Percentiles rank a stretch among this genome's conserved stretches.
Conservation (phyloP, 805 yeast species). For the Yarrowia phangngaensis region DNA sequence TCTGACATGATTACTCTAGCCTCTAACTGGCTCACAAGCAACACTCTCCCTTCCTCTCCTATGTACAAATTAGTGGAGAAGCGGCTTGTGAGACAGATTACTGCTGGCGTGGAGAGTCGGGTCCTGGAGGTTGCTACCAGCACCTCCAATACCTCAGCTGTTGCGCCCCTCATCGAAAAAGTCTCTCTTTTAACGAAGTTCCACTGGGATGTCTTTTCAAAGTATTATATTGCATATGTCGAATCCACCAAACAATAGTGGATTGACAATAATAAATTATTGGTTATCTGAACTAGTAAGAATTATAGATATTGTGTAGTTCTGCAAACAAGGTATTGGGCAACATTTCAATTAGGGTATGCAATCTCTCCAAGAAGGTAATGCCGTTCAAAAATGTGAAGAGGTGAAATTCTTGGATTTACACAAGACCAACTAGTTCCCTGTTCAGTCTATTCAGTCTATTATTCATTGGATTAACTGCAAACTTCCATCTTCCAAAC, state of each 20-base stretch:
- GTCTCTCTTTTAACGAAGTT: constrained; percentile 63
- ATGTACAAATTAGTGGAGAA: constrained; percentile 74
- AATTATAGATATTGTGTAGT: too few species aligned
- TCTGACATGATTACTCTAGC: constrained; percentile 56
- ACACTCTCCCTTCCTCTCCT: constrained; percentile 76
- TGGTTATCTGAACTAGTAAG: too few species aligned
- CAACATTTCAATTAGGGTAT: too few species aligned
- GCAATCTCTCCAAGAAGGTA: too few species aligned
- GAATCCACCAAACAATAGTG: constrained; percentile 15
- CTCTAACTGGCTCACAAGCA: constrained; percentile 75
- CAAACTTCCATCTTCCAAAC: too few species aligned
- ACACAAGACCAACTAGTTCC: too few species aligned
- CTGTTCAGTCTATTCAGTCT: too few species aligned
- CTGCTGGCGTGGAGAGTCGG: constrained; percentile 15
- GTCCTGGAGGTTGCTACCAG: constrained; percentile 18
- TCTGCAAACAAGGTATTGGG: too few species aligned
- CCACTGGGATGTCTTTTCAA: constrained; percentile 81
- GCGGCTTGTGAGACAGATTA: constrained; percentile 38
- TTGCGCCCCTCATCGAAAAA: constrained; percentile 32
- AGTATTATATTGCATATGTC: constrained; percentile 48
- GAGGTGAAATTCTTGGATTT: too few species aligned
- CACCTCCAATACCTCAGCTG: constrained; percentile 28
- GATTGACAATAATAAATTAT: constrained; percentile 14
- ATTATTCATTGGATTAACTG: too few species aligned
- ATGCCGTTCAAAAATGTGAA: too few species aligned